phyloP scores from a whole-genome alignment of 139 green algal genomes.

The Desmodesmus armatus region DNA sequence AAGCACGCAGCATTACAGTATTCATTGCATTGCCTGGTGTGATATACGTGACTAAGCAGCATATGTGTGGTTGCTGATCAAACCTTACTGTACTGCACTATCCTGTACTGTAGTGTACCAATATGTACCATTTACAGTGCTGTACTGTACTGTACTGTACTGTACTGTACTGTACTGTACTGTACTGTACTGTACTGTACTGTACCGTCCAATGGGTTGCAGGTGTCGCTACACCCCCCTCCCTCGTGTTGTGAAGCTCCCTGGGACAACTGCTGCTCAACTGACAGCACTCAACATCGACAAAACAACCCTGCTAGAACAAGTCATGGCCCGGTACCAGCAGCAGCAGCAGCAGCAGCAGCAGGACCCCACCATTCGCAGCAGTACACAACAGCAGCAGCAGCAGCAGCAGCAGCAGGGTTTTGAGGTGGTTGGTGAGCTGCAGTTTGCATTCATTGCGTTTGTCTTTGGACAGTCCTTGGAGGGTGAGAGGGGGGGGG shows the following conservation, averaged over 20 bases:
- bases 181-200: neutral
- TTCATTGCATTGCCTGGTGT: neutral
- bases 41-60: neutral
- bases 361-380: neutral
- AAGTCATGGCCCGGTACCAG: neutral
- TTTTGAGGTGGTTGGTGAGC: conserved; percentile 74
- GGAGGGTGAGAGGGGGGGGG: conserved; percentile 65
- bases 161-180: neutral
- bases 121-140: neutral
- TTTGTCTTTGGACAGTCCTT: conserved; percentile 86
- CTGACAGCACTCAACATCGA: conserved; percentile 87
- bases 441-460: conserved; percentile 87
- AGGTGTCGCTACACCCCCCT: conserved; percentile 79
- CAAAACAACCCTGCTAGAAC: conserved; percentile 70
- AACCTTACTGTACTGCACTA: neutral
- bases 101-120: neutral
- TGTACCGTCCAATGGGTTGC: neutral
- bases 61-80: neutral
- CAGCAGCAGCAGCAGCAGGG: conserved; percentile 18
- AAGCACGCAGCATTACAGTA: neutral
- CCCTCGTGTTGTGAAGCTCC: conserved; percentile 70
- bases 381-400: conserved; percentile 5
- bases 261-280: conserved; percentile 44
- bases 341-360: conserved; percentile 32
- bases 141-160: neutral